Conservation (phyloP, 2,329 filamentous ascomycete species). For the Dendrostoma leiphaemia region DNA sequence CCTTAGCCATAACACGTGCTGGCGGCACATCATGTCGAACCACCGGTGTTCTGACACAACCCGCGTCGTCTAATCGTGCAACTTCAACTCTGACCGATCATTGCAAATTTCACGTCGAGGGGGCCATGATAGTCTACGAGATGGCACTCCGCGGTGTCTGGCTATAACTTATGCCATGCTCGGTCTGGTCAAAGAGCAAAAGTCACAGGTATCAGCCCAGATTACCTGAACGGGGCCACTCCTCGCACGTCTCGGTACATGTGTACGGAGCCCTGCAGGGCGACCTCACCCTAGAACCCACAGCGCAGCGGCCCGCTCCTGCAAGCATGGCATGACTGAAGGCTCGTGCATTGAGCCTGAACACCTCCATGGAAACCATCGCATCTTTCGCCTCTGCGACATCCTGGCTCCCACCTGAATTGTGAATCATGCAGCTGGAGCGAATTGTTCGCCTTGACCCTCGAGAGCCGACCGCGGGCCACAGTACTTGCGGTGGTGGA, state of each 20-base stretch:
- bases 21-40: slow-evolving; percentile 11
- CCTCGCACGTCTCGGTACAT: background rate
- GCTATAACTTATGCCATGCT: too few relatives aligned
- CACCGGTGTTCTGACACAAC: slow-evolving; percentile 7
- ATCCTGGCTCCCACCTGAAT: too few relatives aligned
- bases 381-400: too few relatives aligned
- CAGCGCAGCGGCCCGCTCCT: slow-evolving; percentile 12
- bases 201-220: slow-evolving; percentile 5
- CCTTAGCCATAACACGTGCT: slow-evolving; percentile 15
- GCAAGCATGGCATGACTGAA: slow-evolving; percentile 14
- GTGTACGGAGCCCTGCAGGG: slow-evolving; percentile 4
- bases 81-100: background rate
- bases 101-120: background rate
- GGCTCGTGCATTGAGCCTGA: background rate
- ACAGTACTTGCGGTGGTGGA: too few relatives aligned
- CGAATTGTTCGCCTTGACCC: too few relatives aligned
- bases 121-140: background rate
- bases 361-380: too few relatives aligned
- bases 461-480: too few relatives aligned
- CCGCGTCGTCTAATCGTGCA: slow-evolving; percentile 3
- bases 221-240: slow-evolving; percentile 6
- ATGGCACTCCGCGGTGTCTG: too few relatives aligned
- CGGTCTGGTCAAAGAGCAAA: too few relatives aligned
- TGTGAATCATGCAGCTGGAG: too few relatives aligned
- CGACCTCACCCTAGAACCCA: slow-evolving; percentile 8